Conservation (phyloP, 108 stramenopile genomes). For the Schizochytrium sp. region DNA sequence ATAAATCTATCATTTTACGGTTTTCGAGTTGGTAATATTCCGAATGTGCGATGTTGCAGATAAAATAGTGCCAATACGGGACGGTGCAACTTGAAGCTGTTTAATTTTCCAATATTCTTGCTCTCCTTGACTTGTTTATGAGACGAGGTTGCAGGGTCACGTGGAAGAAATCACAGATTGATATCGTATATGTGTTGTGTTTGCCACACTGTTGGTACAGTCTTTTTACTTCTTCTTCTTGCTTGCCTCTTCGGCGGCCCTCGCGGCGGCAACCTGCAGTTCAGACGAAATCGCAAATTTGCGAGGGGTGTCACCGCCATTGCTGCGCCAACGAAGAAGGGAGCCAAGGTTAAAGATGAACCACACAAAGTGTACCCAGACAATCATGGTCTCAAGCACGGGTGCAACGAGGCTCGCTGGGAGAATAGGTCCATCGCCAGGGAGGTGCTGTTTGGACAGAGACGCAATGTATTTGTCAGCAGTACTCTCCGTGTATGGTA, state of each 20-base stretch:
- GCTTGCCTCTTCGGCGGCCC: conserved; percentile 22
- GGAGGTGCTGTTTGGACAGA: not conserved
- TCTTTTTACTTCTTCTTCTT: conserved; percentile 25
- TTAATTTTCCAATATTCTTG: too few species aligned
- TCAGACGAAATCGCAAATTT: not conserved
- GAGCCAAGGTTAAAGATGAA: not conserved
- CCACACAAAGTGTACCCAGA: conserved; percentile 44
- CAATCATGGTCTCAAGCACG: conserved; percentile 13
- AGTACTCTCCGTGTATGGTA: not conserved
- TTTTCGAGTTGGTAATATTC: too few species aligned
- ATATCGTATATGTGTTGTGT: not conserved
- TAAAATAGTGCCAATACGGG: too few species aligned
- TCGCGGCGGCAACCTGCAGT: not conserved
- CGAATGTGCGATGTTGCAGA: too few species aligned
- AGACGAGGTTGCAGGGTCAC: too few species aligned
- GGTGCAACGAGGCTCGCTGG: not conserved
- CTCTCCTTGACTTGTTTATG: too few species aligned
- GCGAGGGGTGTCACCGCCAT: conserved; percentile 21
- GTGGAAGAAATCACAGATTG: too few species aligned
- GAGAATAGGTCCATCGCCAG: not conserved
- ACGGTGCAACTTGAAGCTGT: too few species aligned
- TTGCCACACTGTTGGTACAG: not conserved
- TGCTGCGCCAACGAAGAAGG: not conserved
- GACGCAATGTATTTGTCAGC: not conserved
- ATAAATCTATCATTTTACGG: too few species aligned